Percentiles rank a stretch among this genome's conserved stretches.
Evolutionary conservation across 176 grass and related monocot species (phyloP).

Genomic region (Areca catechu): DNA sequence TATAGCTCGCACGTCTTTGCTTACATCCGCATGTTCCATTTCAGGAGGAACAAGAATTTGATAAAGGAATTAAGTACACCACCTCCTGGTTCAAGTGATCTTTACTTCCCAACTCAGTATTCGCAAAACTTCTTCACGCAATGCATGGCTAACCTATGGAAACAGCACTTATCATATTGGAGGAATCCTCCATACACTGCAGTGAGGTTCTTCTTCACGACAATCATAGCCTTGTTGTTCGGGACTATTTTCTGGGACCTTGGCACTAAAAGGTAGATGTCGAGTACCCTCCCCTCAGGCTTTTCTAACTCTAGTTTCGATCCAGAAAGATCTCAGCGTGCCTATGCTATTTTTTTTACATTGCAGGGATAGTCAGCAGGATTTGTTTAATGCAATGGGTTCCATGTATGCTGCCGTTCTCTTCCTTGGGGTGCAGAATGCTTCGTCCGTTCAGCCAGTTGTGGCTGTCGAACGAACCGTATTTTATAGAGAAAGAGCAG

Average conservation of each 20-base stretch:
- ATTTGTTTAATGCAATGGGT: conserved; percentile 56
- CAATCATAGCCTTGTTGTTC: conserved; percentile 44
- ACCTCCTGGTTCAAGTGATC: conserved; percentile 36
- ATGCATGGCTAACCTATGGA: conserved; percentile 56
- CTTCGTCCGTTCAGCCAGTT: conserved; percentile 43
- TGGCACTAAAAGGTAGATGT: conserved; percentile 26
- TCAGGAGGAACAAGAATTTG: conserved; percentile 49
- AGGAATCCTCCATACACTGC: conserved; percentile 58
- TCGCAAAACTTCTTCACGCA: conserved; percentile 43
- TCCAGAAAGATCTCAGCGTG: background rate
- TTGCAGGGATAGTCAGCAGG: conserved; percentile 23
- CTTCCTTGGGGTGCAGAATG: conserved; percentile 46
- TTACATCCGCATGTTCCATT: background rate
- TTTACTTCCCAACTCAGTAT: conserved; percentile 39
- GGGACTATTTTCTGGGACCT: conserved; percentile 59
- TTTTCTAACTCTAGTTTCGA: background rate
- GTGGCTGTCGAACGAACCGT: conserved; percentile 36
- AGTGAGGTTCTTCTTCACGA: conserved; percentile 56
- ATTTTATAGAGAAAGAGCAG: conserved; percentile 42
- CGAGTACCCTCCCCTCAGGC: background rate
- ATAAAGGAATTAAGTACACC: conserved; percentile 36
- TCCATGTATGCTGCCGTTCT: conserved; percentile 62
- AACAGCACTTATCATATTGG: conserved; percentile 62
- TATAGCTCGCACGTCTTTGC: too few relatives aligned
- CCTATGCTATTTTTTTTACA: background rate